Conservation (phyloP, 1,284 basidiomycete genomes). For the Trametes hirsuta region DNA sequence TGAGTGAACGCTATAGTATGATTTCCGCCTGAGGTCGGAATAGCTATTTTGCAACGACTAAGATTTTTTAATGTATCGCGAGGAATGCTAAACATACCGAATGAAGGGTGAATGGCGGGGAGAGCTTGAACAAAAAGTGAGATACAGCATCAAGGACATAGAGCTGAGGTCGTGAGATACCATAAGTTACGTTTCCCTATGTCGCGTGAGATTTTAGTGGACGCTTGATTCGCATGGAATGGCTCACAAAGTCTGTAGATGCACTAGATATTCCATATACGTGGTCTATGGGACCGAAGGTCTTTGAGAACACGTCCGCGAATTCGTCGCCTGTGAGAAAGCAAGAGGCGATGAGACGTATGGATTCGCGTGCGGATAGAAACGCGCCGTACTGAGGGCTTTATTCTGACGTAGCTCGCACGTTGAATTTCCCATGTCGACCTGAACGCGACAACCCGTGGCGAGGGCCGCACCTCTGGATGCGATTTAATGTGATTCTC, state of each 20-base stretch:
- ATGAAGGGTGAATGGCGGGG: slow-evolving; percentile 67
- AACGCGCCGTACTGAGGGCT: slow-evolving; percentile 47
- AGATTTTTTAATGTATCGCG: not conserved
- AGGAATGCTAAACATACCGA: slow-evolving; percentile 43
- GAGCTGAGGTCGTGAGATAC: slow-evolving; percentile 34
- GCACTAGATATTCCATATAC: slow-evolving; percentile 29
- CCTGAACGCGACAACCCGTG: slow-evolving; percentile 65
- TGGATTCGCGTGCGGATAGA: too few relatives aligned
- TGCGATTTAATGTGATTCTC: slow-evolving; percentile 28
- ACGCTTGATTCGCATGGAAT: too few relatives aligned
- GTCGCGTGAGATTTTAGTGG: not conserved
- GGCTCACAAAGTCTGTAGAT: slow-evolving; percentile 36
- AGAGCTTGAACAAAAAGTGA: slow-evolving; percentile 44
- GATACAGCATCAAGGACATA: not conserved
- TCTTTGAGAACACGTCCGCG: slow-evolving; percentile 29
- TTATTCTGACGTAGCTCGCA: slow-evolving; percentile 67
- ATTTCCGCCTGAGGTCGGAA: slow-evolving; percentile 71
- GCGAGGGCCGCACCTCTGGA: slow-evolving; percentile 72
- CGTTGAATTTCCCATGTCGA: slow-evolving; percentile 35
- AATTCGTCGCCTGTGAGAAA: slow-evolving; percentile 34
- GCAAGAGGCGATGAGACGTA: not conserved
- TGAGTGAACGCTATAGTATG: slow-evolving; percentile 68
- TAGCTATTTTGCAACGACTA: slow-evolving; percentile 45
- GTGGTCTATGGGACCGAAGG: slow-evolving; percentile 29
- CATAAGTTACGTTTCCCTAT: slow-evolving; percentile 71